Percentiles rank a stretch among this genome's conserved stretches.
These are phyloP conservation scores for Puccinia brachypodii DNA, from an alignment of 1,284 basidiomycete genomes.

Conservation along the genomic window DNA sequence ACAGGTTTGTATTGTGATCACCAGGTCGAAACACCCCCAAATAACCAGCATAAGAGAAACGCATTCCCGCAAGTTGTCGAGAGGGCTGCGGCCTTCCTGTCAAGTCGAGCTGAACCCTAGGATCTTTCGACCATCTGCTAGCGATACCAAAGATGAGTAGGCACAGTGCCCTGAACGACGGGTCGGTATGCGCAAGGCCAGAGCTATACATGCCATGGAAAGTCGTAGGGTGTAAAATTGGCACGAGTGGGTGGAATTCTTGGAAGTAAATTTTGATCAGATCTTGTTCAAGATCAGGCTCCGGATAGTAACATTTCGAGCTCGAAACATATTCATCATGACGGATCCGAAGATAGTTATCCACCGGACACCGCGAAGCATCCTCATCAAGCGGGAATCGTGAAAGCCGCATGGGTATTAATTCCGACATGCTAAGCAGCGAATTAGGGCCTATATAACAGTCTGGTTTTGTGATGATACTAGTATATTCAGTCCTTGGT, in stretches of 20 bases:
- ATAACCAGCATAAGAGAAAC: not conserved
- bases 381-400: not conserved
- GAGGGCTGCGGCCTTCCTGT: not conserved
- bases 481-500: not conserved
- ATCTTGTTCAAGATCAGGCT: slow-evolving; percentile 62
- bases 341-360: slow-evolving; percentile 19
- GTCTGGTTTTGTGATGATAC: not conserved
- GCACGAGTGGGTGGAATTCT: slow-evolving; percentile 65
- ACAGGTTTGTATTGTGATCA: not conserved
- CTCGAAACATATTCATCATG: not conserved
- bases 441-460: slow-evolving; percentile 21
- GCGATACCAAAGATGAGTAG: slow-evolving; percentile 74
- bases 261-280: slow-evolving; percentile 73
- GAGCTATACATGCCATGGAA: slow-evolving; percentile 68
- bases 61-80: slow-evolving; percentile 18
- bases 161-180: slow-evolving; percentile 68
- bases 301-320: slow-evolving; percentile 20
- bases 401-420: not conserved
- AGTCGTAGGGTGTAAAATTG: slow-evolving; percentile 74
- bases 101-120: slow-evolving; percentile 59
- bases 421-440: not conserved
- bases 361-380: slow-evolving; percentile 8
- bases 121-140: slow-evolving; percentile 68
- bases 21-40: not conserved
- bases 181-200: slow-evolving; percentile 65